Conservation (phyloP, 1,139 yeast species). For the Wickerhamiella infanticola region DNA sequence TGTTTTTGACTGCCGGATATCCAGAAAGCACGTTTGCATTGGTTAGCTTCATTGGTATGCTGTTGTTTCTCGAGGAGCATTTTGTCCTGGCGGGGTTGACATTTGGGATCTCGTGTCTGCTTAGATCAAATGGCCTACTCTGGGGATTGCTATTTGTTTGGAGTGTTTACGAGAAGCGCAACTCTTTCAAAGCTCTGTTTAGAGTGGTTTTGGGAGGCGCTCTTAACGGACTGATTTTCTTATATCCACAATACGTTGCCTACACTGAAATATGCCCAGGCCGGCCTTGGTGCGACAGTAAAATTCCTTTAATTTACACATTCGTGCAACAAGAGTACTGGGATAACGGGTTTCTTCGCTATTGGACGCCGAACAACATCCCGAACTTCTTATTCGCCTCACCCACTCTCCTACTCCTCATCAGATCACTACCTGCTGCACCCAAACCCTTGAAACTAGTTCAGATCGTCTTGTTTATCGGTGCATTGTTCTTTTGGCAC, state of each 20-base stretch:
- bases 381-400: constrained; percentile 72
- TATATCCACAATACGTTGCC: constrained; percentile 37
- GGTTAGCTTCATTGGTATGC: constrained; percentile 46
- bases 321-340: constrained; percentile 73
- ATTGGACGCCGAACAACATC: constrained; percentile 68
- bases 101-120: constrained; percentile 41
- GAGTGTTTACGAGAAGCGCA: not conserved
- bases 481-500: constrained; percentile 55
- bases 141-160: constrained; percentile 44
- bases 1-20: constrained; percentile 61
- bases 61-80: constrained; percentile 25
- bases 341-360: constrained; percentile 64
- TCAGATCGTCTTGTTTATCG: constrained; percentile 28
- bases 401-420: constrained; percentile 37
- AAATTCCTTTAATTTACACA: constrained; percentile 47
- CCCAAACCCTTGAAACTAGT: constrained; percentile 16
- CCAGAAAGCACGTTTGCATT: constrained; percentile 62
- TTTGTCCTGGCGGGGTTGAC: constrained; percentile 44
- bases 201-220: constrained; percentile 36
- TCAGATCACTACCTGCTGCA: constrained; percentile 10
- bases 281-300: constrained; percentile 59
- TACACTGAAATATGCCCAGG: constrained; percentile 49
- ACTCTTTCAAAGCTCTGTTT: not conserved
- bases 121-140: constrained; percentile 63
- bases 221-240: constrained; percentile 33